phyloP scores from a whole-genome alignment of 2,329 filamentous ascomycete species.

The Samsoniella hepiali region DNA sequence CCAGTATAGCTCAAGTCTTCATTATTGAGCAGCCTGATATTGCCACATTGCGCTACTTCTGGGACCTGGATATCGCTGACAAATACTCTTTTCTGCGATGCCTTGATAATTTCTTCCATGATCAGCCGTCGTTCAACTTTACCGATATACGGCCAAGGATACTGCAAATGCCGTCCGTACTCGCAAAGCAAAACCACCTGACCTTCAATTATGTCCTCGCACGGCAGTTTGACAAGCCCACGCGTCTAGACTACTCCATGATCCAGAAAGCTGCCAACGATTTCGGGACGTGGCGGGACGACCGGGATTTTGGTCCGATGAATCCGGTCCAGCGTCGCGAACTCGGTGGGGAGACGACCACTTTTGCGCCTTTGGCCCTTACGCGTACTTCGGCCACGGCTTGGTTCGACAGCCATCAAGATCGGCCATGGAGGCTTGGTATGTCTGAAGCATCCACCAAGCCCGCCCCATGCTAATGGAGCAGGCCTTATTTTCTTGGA shows the following conservation, averaged over 20 bases:
- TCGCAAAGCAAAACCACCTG: slow-evolving; percentile 11
- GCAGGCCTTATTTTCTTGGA: slow-evolving; percentile 16
- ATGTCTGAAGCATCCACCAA: not conserved
- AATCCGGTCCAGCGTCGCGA: slow-evolving; percentile 20
- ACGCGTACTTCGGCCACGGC: slow-evolving; percentile 17
- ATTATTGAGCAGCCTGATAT: slow-evolving; percentile 15
- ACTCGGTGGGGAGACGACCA: slow-evolving; percentile 6
- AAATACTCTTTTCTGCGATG: slow-evolving; percentile 11
- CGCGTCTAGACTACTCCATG: slow-evolving; percentile 12
- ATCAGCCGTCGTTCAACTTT: slow-evolving; percentile 19
- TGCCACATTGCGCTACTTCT: slow-evolving; percentile 6
- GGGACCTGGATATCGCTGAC: not conserved
- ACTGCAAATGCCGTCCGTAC: slow-evolving; percentile 14
- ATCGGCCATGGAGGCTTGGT: slow-evolving; percentile 16
- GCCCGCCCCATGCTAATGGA: not conserved
- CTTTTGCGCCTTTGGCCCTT: slow-evolving; percentile 14
- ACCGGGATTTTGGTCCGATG: slow-evolving; percentile 18
- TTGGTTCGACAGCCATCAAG: slow-evolving; percentile 15
- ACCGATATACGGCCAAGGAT: slow-evolving; percentile 8
- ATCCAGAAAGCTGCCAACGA: slow-evolving; percentile 16
- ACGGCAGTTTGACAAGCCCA: slow-evolving; percentile 17
- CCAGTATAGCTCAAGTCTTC: slow-evolving; percentile 2
- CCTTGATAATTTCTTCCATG: slow-evolving; percentile 17
- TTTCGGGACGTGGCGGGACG: slow-evolving; percentile 18
- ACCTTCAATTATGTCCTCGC: slow-evolving; percentile 17